phyloP scores from a whole-genome alignment of 768 basidiomycete genomes.

The Auriculariales sp. region DNA sequence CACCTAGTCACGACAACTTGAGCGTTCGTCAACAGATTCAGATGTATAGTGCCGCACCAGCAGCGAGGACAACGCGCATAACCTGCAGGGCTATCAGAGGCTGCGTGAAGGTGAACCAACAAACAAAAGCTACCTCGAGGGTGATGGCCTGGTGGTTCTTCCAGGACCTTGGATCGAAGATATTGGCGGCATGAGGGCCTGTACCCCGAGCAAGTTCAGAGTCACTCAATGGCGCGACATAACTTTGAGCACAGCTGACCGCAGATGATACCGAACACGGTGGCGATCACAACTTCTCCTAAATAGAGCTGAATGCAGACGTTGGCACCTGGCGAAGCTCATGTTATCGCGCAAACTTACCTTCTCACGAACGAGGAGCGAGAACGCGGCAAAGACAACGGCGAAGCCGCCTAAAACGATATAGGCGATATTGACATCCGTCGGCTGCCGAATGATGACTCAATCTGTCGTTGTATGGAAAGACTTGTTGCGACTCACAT shows the following conservation, averaged over 20 bases:
- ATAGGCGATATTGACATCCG: constrained; percentile 40
- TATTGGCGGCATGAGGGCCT: constrained; percentile 55
- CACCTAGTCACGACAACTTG: constrained; percentile 10
- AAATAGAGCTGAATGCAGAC: constrained; percentile 45
- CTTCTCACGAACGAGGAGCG: constrained; percentile 70
- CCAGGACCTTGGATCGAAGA: constrained; percentile 75
- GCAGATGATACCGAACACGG: constrained; percentile 31
- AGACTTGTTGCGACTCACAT: not conserved
- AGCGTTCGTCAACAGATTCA: not conserved
- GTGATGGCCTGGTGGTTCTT: constrained; percentile 41
- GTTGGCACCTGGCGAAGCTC: not conserved
- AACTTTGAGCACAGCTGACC: constrained; percentile 18
- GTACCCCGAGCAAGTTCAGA: not conserved
- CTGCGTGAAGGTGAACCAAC: not conserved
- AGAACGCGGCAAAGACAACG: constrained; percentile 36
- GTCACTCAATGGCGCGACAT: constrained; percentile 29
- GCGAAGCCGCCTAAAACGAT: constrained; percentile 46
- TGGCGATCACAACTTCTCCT: constrained; percentile 89
- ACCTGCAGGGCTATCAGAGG: constrained; percentile 14
- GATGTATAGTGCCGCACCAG: constrained; percentile 30
- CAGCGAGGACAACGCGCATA: constrained; percentile 77
- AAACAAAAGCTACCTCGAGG: constrained; percentile 31
- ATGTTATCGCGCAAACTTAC: constrained; percentile 19
- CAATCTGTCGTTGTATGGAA: not conserved
- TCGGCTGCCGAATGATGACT: constrained; percentile 24